Conservation (phyloP, 2,329 filamentous ascomycete species). For the Botrytis fabae region DNA sequence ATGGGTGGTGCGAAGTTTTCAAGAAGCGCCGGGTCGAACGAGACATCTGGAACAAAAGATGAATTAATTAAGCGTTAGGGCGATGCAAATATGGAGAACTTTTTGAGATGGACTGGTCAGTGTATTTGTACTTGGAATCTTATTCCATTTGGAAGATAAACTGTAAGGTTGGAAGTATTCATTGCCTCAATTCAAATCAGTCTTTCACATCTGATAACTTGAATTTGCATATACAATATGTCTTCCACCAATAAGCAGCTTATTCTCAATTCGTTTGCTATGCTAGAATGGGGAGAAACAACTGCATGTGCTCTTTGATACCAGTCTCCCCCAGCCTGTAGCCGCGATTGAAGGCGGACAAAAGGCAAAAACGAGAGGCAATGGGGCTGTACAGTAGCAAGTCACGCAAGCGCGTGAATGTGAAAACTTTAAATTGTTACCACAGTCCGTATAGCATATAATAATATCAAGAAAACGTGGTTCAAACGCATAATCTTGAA, state of each 20-base stretch:
- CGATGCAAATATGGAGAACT: background rate
- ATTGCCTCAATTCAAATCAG: background rate
- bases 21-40: background rate
- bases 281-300: constrained; percentile 42
- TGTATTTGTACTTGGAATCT: background rate
- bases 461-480: fast-evolving
- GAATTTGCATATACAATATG: constrained; percentile 24
- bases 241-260: constrained; percentile 44
- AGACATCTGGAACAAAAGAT: background rate
- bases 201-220: background rate
- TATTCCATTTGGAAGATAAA: background rate
- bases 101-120: too few species aligned
- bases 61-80: background rate
- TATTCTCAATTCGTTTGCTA: constrained; percentile 53
- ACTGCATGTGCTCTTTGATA: background rate
- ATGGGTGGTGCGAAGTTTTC: background rate
- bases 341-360: background rate
- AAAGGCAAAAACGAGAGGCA: background rate
- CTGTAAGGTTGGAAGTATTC: background rate
- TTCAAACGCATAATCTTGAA: background rate
- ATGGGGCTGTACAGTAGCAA: background rate
- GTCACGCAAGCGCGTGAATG: background rate
- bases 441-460: background rate
- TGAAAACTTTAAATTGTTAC: background rate
- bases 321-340: too few species aligned